Evolutionary conservation across 1,284 basidiomycete species (phyloP), one percentile per base, ranked within the genome.

Genomic region (Fomitopsis pinicola): DNA sequence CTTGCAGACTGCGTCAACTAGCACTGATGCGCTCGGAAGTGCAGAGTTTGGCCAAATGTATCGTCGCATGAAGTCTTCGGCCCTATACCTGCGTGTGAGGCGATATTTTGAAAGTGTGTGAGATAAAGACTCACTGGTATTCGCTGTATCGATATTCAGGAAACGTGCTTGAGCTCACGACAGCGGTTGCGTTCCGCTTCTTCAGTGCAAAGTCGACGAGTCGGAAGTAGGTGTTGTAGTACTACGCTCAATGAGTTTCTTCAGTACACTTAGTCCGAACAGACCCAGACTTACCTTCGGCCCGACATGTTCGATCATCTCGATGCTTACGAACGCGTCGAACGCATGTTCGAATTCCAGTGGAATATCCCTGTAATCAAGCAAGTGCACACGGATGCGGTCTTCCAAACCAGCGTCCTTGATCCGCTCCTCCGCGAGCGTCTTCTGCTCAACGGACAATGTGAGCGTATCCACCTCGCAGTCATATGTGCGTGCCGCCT

Each of bases 41-140:
- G 90, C 92, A 1, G 91, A 92, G 67, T 95, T 95, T 3, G 94
- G 94, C 91, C 94, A 96, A 85, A 95, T 91, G 77, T 93, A 96
- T 67, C 89, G 89, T 57, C 90, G 85, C 84, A 94, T 94, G 75
- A 94, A 94, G 74, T 94, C 92, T 69, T 92, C 88, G n/a, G 88
- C 82, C 74, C 85, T 91, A 66, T 50, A 69, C 66, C 12, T 52
- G 38, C 15, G 44, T 55, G n/a, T 6, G 42, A 64, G 46, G 60
- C 19, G 66, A 58, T 19, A 36, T 2, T 38, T 7, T 5, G 55
- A 17, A 64, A 48, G 50, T 38, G 30, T 38, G 61, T 35, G 44
- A 42, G 42, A 44, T 35, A 50, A 61, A 57, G 12, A 80, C 85
- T 68, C 66, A 88, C 87, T 91, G 88, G 69, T 87, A 89, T 38